Conservation (phyloP, 1,284 basidiomycete genomes). For the Sparassis latifolia region DNA sequence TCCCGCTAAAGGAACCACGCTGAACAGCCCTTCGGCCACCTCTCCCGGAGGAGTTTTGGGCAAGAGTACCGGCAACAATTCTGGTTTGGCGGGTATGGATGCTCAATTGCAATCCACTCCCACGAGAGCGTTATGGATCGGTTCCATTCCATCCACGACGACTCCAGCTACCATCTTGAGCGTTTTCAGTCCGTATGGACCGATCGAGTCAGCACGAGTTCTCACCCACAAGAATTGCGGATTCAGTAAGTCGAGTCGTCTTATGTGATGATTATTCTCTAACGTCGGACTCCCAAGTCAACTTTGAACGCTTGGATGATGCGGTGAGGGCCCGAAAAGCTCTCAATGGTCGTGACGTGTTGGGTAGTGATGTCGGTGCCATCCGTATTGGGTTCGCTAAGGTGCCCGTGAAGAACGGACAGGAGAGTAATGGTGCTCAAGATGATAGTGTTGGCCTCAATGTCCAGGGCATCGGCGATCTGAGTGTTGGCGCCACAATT, state of each 20-base stretch:
- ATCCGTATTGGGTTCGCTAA: conserved; percentile 96
- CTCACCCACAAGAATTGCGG: conserved; percentile 97
- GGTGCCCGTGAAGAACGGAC: conserved; percentile 83
- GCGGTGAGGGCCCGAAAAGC: conserved; percentile 93
- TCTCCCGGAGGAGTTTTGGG: conserved; percentile 49
- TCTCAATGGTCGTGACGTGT: conserved; percentile 89
- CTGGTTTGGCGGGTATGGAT: conserved; percentile 60
- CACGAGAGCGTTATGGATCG: conserved; percentile 93
- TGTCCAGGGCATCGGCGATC: conserved; percentile 73
- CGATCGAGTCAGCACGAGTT: conserved; percentile 94
- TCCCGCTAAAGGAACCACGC: conserved; percentile 68
- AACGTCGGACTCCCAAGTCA: conserved; percentile 47
- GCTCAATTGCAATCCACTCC: conserved; percentile 82
- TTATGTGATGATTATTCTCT: conserved; percentile 8
- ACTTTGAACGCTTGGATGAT: conserved; percentile 96
- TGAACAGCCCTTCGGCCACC: conserved; percentile 54
- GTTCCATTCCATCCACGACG: conserved; percentile 89
- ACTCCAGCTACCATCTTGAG: conserved; percentile 89
- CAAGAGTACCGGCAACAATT: conserved; percentile 40
- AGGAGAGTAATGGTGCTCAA: conserved; percentile 54
- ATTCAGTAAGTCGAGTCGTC: conserved; percentile 57
- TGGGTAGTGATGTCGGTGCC: conserved; percentile 92
- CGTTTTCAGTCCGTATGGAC: conserved; percentile 93
- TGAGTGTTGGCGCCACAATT: conserved; percentile 79
- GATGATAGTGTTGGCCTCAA: conserved; percentile 59